Conservation (phyloP, 1,284 basidiomycete genomes). For the Leccinum subrobustum region DNA sequence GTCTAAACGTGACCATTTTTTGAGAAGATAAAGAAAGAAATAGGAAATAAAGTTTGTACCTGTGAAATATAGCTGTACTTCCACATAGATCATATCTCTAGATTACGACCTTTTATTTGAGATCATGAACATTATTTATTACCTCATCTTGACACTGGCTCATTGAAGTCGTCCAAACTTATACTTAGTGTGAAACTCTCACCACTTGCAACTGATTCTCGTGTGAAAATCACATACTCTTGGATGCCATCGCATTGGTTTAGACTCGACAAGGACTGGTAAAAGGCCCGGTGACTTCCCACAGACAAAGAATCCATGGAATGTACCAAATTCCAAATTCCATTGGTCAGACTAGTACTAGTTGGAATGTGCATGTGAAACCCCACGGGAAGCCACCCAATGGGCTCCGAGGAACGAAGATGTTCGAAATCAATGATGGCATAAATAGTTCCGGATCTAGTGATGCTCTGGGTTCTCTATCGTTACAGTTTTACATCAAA, state of each 20-base stretch:
- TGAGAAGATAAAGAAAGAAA: constrained; percentile 1
- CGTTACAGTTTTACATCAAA: background rate
- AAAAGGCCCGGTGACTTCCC: background rate
- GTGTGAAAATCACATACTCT: background rate
- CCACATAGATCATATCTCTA: background rate
- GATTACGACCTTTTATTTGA: background rate
- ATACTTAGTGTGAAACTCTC: background rate
- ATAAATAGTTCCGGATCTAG: background rate
- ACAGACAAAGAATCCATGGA: background rate
- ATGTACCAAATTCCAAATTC: background rate
- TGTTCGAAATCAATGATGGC: background rate
- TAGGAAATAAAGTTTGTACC: background rate
- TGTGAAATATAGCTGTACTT: background rate
- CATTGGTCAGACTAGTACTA: background rate
- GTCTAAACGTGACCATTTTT: constrained; percentile 23
- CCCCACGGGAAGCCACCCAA: background rate
- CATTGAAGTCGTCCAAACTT: background rate
- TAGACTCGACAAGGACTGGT: background rate
- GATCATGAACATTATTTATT: background rate
- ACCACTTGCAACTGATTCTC: background rate
- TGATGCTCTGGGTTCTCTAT: background rate
- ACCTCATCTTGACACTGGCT: background rate
- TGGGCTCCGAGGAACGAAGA: background rate
- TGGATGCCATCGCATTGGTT: background rate
- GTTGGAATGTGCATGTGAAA: background rate